Conservation (phyloP, 768 basidiomycete species). For the Hericium rajendrae region DNA sequence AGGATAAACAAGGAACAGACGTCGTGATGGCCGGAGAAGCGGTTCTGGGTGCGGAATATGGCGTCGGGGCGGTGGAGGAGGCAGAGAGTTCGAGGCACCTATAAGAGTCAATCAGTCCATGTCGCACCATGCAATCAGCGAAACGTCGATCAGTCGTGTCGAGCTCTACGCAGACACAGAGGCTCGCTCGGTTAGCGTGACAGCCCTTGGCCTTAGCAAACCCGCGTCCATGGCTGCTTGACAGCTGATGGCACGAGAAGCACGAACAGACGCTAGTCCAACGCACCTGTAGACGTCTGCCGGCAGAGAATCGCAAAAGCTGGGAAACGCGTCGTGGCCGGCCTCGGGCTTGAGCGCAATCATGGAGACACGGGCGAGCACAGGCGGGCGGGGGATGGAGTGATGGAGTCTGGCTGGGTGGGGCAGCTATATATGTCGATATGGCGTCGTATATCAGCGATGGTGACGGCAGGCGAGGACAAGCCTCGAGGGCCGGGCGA, state of each 20-base stretch:
- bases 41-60: slow-evolving; percentile 9
- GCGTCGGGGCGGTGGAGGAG: slow-evolving; percentile 6
- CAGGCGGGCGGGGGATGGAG: not conserved
- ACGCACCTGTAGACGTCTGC: too few species aligned
- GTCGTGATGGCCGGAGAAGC: slow-evolving; percentile 14
- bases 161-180: too few species aligned
- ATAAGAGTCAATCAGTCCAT: slow-evolving; percentile 14
- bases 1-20: slow-evolving; percentile 4
- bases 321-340: too few species aligned
- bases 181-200: too few species aligned
- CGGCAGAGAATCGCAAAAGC: too few species aligned
- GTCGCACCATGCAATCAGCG: not conserved
- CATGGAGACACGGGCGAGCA: not conserved
- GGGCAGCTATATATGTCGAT: too few species aligned
- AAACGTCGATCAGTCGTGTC: not conserved
- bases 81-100: slow-evolving; percentile 4
- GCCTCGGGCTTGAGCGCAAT: too few species aligned
- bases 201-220: not conserved
- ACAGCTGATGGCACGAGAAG: not conserved
- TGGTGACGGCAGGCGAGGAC: too few species aligned
- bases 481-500: too few species aligned
- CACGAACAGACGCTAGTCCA: not conserved
- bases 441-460: too few species aligned
- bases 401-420: not conserved
- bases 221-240: not conserved